A percentile compares a stretch with the other conserved stretches of the same genome.
These are phyloP conservation scores for Solanum virginianum DNA, from an alignment of 257 asterid species.

Conservation along the genomic window DNA sequence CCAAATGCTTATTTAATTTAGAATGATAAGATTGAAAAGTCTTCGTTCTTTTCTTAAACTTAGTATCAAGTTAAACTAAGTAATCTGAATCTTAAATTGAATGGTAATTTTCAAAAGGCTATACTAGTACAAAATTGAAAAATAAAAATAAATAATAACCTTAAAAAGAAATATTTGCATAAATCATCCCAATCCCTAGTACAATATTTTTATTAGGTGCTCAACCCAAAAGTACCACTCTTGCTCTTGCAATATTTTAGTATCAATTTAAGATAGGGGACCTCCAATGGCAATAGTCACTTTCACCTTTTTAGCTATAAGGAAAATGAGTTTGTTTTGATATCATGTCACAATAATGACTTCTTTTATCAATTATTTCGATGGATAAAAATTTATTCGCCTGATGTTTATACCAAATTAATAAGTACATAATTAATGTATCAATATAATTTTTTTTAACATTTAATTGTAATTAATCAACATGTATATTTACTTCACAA, in stretches of 20 bases:
- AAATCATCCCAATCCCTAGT: too few relatives aligned
- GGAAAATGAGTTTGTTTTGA: background rate
- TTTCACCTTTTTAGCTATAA: background rate
- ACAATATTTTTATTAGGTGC: background rate
- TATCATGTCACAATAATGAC: background rate
- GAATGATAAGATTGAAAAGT: too few relatives aligned
- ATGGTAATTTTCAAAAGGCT: background rate
- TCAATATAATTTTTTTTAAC: too few relatives aligned
- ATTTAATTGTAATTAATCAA: too few relatives aligned
- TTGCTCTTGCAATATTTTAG: background rate
- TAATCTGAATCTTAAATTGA: too few relatives aligned
- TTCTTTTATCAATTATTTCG: background rate
- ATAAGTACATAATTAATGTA: too few relatives aligned
- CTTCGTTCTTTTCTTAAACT: too few relatives aligned
- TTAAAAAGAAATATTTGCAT: background rate
- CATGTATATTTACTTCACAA: too few relatives aligned
- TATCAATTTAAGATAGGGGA: background rate
- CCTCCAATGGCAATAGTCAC: background rate
- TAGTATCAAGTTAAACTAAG: too few relatives aligned
- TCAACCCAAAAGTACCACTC: background rate
- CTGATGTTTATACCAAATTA: fast-evolving
- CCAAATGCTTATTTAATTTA: too few relatives aligned
- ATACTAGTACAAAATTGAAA: background rate
- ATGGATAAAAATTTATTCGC: background rate
- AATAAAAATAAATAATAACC: background rate